Conservation (phyloP, 148 eudicot genomes). For the Fagopyrum esculentum region DNA sequence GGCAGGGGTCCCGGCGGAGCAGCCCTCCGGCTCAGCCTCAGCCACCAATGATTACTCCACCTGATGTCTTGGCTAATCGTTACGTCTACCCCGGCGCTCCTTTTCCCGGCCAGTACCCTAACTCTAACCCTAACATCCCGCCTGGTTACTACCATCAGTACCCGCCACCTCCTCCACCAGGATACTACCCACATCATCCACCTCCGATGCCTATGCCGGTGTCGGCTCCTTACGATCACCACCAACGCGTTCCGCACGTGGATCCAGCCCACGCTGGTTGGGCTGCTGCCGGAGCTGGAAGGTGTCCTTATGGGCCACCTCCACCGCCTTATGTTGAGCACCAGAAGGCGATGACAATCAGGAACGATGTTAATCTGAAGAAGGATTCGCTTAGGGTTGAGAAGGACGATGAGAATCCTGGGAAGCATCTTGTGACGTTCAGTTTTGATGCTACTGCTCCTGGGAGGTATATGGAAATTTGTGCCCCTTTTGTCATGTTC, state of each 20-base stretch:
- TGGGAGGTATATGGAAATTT: conserved; percentile 53
- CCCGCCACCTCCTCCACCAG: conserved; percentile 21
- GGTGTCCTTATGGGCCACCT: conserved; percentile 61
- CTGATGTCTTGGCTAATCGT: conserved; percentile 46
- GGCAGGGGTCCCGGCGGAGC: conserved; percentile 32
- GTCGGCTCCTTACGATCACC: conserved; percentile 76
- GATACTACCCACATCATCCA: conserved; percentile 54
- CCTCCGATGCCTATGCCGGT: conserved; percentile 39
- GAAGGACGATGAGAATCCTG: conserved; percentile 71
- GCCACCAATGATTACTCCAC: conserved; percentile 33
- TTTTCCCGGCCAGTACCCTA: conserved; percentile 53
- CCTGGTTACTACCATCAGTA: conserved; percentile 45
- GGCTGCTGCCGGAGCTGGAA: conserved; percentile 34
- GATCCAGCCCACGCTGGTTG: conserved; percentile 31
- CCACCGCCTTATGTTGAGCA: conserved; percentile 69
- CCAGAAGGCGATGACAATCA: conserved; percentile 84
- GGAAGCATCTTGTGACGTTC: conserved; percentile 66
- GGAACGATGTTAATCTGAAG: conserved; percentile 89
- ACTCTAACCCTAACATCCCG: conserved; percentile 32
- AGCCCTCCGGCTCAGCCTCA: conserved; percentile 30
- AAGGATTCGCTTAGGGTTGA: conserved; percentile 76
- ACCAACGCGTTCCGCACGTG: conserved; percentile 44
- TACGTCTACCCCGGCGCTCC: conserved; percentile 83
- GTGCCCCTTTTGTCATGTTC: not conserved
- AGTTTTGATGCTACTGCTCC: conserved; percentile 78